Evolutionary conservation across 441 rosid genomes (phyloP), one percentile per base, ranked within the genome.

Genomic region (Biscutella laevigata): DNA sequence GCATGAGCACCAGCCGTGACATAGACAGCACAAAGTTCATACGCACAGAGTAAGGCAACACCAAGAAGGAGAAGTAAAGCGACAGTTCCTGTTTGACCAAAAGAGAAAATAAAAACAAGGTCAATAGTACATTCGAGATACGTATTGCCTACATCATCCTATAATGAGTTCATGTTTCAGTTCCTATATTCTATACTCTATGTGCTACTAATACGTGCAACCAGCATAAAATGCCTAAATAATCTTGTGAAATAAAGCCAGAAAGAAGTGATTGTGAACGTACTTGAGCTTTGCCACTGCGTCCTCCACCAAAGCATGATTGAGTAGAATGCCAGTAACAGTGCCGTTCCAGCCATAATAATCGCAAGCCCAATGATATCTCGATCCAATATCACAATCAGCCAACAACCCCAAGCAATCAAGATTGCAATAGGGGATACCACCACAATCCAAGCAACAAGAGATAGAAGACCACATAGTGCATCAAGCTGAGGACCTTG

Each of bases 221-320:
- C 17, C 9, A 13, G 3, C 38, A 26, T 4, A 51, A 10, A 50
- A 16, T 11, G 16, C 14, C 12, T 22, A 24, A 54, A 2, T 2
- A 43, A 33, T 42, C 28, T 38, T 33, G 19, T 25, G 7, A 37
- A 44, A 51, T 15, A 4, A 43, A 49, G 17, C n/a, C 17, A 57
- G 4, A 25, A 48, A 8, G 25, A 39, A 10, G n/a, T 0, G 44
- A 9, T 19, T 32, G 42, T 16, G 37, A 63, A 69, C 84, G 17
- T 89, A 94, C 97, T 84, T 74, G 99, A 89, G 73, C 97, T 89
- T 82, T 94, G 97, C 99, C 99, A 89, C 61, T 76, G 86, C 5
- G 95, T 90, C 80, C 95, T 85, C 98, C 92, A 94, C 98, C 99
- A 87, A 58, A 90, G 94, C 96, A 94, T 87, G 78, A 94, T 83